phyloP scores from a whole-genome alignment of 495 filamentous ascomycete genomes.

The Neurospora africana region DNA sequence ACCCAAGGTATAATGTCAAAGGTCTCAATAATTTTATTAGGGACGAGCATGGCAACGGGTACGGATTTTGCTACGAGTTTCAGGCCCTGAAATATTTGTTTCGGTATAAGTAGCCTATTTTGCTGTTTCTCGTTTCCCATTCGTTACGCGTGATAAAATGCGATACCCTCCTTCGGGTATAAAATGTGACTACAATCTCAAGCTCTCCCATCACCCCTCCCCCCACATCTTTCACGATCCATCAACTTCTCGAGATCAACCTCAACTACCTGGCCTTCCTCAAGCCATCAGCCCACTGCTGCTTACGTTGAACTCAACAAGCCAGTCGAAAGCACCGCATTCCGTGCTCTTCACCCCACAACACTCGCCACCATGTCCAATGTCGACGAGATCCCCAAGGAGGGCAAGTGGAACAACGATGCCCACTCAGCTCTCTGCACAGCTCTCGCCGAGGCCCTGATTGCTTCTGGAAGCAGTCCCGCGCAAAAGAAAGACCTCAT shows the following conservation, averaged over 20 bases:
- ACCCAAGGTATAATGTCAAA: too few relatives aligned
- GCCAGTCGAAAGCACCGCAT: neutral
- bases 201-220: neutral
- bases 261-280: neutral
- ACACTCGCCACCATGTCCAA: neutral
- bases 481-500: constrained; percentile 15
- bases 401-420: constrained; percentile 17
- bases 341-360: neutral
- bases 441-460: constrained; percentile 12
- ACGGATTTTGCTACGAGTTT: neutral
- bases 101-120: neutral
- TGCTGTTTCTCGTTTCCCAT: neutral
- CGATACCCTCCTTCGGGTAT: neutral
- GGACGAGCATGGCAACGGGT: too few relatives aligned
- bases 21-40: too few relatives aligned
- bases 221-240: neutral
- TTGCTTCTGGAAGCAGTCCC: neutral
- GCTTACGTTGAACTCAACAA: neutral
- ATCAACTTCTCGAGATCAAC: neutral
- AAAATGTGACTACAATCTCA: neutral
- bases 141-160: neutral
- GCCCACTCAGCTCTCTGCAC: constrained; percentile 18
- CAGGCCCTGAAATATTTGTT: neutral
- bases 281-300: neutral
- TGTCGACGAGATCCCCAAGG: neutral